Evolutionary conservation across 148 eudicot species (phyloP), one percentile per base, ranked within the genome.

Genomic region (Persicaria tinctoria): DNA sequence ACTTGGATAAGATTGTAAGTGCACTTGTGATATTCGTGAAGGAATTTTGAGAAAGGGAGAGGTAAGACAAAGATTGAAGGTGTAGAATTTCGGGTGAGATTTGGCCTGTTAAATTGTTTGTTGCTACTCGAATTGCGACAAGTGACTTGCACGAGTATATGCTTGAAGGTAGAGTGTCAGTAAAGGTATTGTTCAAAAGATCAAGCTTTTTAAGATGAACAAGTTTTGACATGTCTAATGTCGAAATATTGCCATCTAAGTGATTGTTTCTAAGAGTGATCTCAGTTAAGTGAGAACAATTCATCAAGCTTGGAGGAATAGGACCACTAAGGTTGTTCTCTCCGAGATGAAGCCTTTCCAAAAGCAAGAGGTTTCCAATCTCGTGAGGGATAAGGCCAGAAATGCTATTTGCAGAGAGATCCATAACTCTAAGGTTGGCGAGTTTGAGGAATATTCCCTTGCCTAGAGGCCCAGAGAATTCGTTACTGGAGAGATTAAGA

Each of bases 91-190:
- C 81, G 0, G 90, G 87, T 59, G 84, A 80, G 74, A 93, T 78
- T 75, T 85, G 84, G 54, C 98, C 96, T 23, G 73, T 57, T 45
- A 93, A 77, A 48, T 62, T 62, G 74, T 91, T 90, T 56, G 80
- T 63, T 45, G 93, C 87, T 70, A 93, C 82, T 54, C 98, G 89
- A 73, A 93, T 32, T 51, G 93, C 98, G 49, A 82, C 80, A 38
- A 93, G 78, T 11, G 88, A 85, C 79, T 84, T 89, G 92, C 96
- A 90, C 11, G 79, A 85, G 77, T 83, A 90, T 75, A 93, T 82
- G 74, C 85, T 89, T 8, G 66, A 72, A 10, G 98, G 98, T 74
- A 93, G 71, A 17, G 77, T 77, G 51, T 94, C 98, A 0, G 72
- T 75, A 70, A 93, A 89, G 16, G 62, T 59, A 76, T 93, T 93